Conservation (phyloP, 805 yeast genomes). For the Nakazawaea holstii region DNA sequence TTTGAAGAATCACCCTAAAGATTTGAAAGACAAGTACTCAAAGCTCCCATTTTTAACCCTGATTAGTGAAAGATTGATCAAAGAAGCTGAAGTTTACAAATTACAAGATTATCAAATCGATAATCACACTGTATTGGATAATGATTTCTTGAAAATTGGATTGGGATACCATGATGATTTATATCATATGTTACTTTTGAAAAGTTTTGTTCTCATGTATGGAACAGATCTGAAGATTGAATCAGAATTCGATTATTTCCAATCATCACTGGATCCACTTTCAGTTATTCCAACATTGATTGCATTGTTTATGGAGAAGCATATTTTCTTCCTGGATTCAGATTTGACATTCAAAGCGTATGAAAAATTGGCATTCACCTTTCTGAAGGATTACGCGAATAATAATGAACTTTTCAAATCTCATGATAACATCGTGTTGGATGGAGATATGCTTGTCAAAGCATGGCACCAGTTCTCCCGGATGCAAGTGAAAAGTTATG, state of each 20-base stretch:
- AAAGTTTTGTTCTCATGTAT: not conserved
- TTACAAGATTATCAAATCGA: not conserved
- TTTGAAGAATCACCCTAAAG: not conserved
- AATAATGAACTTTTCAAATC: not conserved
- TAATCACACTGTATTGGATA: constrained; percentile 1
- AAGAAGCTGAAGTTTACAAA: not conserved
- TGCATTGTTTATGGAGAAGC: not conserved
- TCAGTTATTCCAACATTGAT: not conserved
- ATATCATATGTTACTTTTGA: constrained; percentile 5
- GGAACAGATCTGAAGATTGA: not conserved
- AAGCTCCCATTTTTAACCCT: not conserved
- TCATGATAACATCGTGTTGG: not conserved
- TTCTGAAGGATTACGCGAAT: constrained; percentile 1
- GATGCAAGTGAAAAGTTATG: not conserved
- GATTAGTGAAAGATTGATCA: not conserved
- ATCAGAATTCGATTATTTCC: not conserved
- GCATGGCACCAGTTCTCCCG: not conserved
- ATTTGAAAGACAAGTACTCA: not conserved
- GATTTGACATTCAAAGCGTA: not conserved
- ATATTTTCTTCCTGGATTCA: not conserved
- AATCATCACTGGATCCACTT: not conserved
- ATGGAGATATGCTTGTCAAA: not conserved
- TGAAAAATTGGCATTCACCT: not conserved
- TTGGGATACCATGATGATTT: constrained; percentile 3
- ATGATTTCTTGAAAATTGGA: not conserved